Evolutionary conservation across 2,329 filamentous ascomycete species (phyloP).

Genomic region (Cercospora citrullina): DNA sequence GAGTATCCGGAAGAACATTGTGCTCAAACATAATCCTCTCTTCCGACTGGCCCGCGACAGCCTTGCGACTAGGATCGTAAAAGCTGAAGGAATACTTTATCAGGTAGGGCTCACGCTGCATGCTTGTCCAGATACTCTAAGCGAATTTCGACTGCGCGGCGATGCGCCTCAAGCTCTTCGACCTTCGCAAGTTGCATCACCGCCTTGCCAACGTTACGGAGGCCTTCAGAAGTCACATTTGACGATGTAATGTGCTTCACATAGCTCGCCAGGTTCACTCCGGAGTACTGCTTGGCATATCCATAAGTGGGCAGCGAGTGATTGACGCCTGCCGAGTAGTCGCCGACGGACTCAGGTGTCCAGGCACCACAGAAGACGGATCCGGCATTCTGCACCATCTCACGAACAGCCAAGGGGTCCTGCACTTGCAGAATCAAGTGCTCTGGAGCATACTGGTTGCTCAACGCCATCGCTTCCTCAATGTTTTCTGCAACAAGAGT

Average conservation of each 20-base stretch:
- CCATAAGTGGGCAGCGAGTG: conserved; percentile 96
- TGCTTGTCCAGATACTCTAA: conserved; percentile 42
- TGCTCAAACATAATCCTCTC: background rate
- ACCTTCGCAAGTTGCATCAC: conserved; percentile 96
- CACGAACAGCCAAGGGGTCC: conserved; percentile 71
- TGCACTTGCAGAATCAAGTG: conserved; percentile 90
- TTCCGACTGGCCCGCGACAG: background rate
- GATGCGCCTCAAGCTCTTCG: conserved; percentile 91
- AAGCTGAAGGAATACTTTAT: background rate
- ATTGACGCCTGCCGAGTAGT: conserved; percentile 97
- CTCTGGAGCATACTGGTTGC: conserved; percentile 94
- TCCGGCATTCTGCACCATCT: conserved; percentile 85
- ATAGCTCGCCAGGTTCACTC: conserved; percentile 93
- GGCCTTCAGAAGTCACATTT: conserved; percentile 79
- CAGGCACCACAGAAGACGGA: conserved; percentile 94
- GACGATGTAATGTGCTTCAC: conserved; percentile 97
- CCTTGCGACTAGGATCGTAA: background rate
- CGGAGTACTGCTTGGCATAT: conserved; percentile 97
- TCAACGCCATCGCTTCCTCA: conserved; percentile 73
- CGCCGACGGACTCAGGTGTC: conserved; percentile 96
- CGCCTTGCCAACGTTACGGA: conserved; percentile 79
- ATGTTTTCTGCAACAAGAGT: conserved; percentile 77
- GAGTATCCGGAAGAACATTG: background rate
- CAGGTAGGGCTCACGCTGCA: conserved; percentile 3
- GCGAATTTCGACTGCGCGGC: conserved; percentile 68